Evolutionary conservation across 345 rosid species (phyloP), one percentile per base, ranked within the genome.

Genomic region (Brassica juncea): DNA sequence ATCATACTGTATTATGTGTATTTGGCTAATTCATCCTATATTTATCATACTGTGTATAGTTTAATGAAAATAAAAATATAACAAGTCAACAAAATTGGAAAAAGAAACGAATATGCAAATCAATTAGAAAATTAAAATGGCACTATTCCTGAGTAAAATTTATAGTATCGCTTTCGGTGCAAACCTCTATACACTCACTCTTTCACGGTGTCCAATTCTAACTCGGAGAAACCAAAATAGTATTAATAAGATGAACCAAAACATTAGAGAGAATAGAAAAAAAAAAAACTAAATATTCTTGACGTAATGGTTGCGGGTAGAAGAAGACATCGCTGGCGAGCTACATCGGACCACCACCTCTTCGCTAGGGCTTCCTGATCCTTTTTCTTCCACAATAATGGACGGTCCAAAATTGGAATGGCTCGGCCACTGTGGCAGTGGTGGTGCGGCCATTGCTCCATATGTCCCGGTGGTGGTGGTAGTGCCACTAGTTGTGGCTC

Each of bases 381-480:
- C 67, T 62, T 49, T 49, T 49, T 80, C 77, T 57, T 80, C 76
- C 72, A 69, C 21, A 10, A 34, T 64, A 75, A 64, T 55, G 15
- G 80, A 80, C 19, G 80, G 73, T 8, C 80, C 58, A 65, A 64
- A 75, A 54, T 15, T 80, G 8, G 73, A 71, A 71, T 71, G 83
- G 68, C 57, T 70, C 2, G 80, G 57, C 83, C 83, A 75, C 8
- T 75, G 84, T 86, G 79, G 81, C 42, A 70, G 82, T 62, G 75
- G 77, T 0, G 84, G 81, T 65, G 77, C 77, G 3, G 70, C 77
- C 81, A 81, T 81, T 61, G 77, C 49, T 67, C 77, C 81, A 66
- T 88, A 90, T n/a, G 87, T 79, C 9, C 89, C 66, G 4, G 86
- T 72, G 8, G 82, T 87, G 82, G 62, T 77, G 60, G 69, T 88